phyloP scores from a whole-genome alignment of 371 early-diverging fungal genomes.

The Batrachochytrium dendrobatidis region DNA sequence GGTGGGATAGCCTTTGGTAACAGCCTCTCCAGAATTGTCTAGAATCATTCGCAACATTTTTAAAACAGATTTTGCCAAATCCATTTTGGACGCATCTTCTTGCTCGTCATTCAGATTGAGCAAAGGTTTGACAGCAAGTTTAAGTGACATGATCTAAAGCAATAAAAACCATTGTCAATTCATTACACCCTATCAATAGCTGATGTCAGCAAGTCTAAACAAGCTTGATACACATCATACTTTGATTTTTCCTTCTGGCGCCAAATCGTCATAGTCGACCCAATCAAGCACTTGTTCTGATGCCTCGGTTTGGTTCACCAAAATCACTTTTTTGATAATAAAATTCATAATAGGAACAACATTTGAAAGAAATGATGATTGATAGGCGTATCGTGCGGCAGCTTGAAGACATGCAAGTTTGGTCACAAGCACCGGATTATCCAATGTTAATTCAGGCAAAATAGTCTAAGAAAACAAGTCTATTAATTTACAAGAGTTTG shows the following conservation, averaged over 20 bases:
- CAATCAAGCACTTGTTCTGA: constrained; percentile 34
- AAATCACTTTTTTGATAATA: constrained; percentile 50
- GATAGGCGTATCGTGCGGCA: constrained; percentile 47
- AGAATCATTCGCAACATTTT: constrained; percentile 51
- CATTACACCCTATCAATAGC: too few species aligned
- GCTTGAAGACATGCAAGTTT: constrained; percentile 49
- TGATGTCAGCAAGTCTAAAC: background rate
- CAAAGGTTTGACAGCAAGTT: constrained; percentile 50
- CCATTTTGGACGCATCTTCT: constrained; percentile 27
- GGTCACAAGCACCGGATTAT: constrained; percentile 32
- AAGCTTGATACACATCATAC: constrained; percentile 16
- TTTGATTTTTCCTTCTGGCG: constrained; percentile 46
- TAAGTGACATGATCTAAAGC: constrained; percentile 39
- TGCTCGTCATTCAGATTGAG: constrained; percentile 30
- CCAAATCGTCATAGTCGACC: constrained; percentile 48
- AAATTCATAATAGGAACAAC: constrained; percentile 44
- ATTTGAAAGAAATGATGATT: constrained; percentile 2
- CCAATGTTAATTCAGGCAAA: constrained; percentile 22
- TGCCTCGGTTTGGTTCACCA: constrained; percentile 31
- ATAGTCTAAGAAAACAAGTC: constrained; percentile 9
- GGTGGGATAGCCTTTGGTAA: constrained; percentile 5
- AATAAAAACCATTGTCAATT: too few species aligned
- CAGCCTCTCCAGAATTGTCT: constrained; percentile 50
- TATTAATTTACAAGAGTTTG: background rate
- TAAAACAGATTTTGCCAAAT: constrained; percentile 39